These are phyloP conservation scores for Trichoderma simmonsii DNA, from an alignment of 2,329 filamentous ascomycete species.

Conservation along the genomic window DNA sequence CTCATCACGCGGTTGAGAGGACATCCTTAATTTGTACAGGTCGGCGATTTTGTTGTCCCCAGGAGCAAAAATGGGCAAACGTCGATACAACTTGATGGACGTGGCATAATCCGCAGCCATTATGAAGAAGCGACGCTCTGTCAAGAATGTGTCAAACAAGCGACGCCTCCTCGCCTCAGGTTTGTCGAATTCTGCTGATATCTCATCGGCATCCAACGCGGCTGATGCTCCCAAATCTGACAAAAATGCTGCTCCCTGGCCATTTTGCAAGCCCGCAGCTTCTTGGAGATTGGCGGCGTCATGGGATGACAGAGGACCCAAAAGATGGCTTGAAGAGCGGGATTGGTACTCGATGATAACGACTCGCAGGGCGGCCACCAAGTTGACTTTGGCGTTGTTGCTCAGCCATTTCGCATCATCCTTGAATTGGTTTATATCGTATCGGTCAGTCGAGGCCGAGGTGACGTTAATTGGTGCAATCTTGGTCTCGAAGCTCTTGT, in stretches of 20 bases:
- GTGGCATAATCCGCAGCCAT: constrained; percentile 59
- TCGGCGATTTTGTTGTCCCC: constrained; percentile 29
- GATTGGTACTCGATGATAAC: constrained; percentile 81
- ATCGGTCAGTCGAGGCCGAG: constrained; percentile 61
- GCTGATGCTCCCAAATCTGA: constrained; percentile 48
- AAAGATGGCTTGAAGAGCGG: constrained; percentile 68
- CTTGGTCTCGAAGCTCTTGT: constrained; percentile 73
- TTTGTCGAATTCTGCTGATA: constrained; percentile 59
- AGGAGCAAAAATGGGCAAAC: constrained; percentile 35
- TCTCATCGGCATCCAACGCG: constrained; percentile 51
- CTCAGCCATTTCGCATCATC: constrained; percentile 84
- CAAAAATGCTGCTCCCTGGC: constrained; percentile 55
- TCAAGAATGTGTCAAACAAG: constrained; percentile 68
- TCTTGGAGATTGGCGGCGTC: constrained; percentile 74
- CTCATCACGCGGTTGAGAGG: constrained; percentile 32
- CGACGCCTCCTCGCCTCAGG: constrained; percentile 61
- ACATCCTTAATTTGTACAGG: constrained; percentile 31
- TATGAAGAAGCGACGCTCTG: constrained; percentile 66
- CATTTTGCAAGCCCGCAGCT: constrained; percentile 63
- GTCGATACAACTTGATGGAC: constrained; percentile 44
- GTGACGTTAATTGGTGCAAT: constrained; percentile 84
- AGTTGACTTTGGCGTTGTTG: constrained; percentile 71
- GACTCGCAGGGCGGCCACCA: constrained; percentile 76
- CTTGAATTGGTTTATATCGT: constrained; percentile 77
- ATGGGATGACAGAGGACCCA: constrained; percentile 70